Conservation (phyloP, 2,329 filamentous ascomycete genomes). For the Pseudogymnoascus destructans region DNA sequence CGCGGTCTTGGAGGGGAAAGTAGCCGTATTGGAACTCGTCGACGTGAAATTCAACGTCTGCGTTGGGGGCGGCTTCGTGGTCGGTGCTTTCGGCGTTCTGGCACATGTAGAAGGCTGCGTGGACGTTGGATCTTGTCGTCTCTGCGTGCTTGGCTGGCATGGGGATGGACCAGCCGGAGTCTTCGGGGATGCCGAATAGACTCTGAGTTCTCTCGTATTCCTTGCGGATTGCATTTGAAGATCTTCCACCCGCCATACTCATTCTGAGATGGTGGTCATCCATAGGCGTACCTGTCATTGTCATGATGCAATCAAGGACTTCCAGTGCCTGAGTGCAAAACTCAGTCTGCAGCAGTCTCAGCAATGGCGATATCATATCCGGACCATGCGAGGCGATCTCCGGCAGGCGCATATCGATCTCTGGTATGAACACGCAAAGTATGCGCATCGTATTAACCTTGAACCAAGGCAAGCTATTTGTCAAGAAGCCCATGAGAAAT, state of each 20-base stretch:
- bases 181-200: slow-evolving; percentile 90
- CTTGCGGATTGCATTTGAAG: slow-evolving; percentile 74
- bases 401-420: slow-evolving; percentile 83
- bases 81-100: slow-evolving; percentile 49
- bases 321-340: slow-evolving; percentile 85
- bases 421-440: slow-evolving; percentile 69
- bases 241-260: slow-evolving; percentile 80
- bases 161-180: slow-evolving; percentile 91
- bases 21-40: slow-evolving; percentile 62
- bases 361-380: slow-evolving; percentile 83
- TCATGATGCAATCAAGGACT: slow-evolving; percentile 90
- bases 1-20: slow-evolving; percentile 44
- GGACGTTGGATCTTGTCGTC: slow-evolving; percentile 78
- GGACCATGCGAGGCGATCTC: slow-evolving; percentile 85
- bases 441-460: slow-evolving; percentile 89
- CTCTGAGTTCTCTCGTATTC: slow-evolving; percentile 92
- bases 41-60: slow-evolving; percentile 79
- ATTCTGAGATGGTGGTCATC: slow-evolving; percentile 91
- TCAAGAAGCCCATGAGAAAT: slow-evolving; percentile 81
- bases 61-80: slow-evolving; percentile 53
- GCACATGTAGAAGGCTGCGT: slow-evolving; percentile 92
- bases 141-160: slow-evolving; percentile 82
- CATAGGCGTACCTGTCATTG: slow-evolving; percentile 81
- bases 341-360: slow-evolving; percentile 81
- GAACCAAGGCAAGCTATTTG: slow-evolving; percentile 79